Base-by-base conservation (phyloP, 208 protist species). In the Leishmania aethiopica region DNA sequence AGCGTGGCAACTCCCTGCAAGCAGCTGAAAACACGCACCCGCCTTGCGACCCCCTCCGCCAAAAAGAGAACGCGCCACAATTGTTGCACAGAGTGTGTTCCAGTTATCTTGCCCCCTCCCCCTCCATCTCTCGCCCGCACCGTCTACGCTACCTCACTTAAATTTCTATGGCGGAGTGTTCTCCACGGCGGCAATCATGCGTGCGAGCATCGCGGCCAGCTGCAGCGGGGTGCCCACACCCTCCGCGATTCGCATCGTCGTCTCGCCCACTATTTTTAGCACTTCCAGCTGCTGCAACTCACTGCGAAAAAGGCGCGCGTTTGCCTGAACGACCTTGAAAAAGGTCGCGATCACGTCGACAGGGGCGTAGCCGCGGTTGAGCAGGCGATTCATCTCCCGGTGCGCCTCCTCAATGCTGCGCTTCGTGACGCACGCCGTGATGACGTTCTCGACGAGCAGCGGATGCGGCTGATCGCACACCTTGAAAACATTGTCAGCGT, bases 401-500 rank as follows among this genome's bases (percentile, higher is more conserved):
- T 99, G 92, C 17, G 89, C 86, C 28, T 89, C 86, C 49, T 88
- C 78, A 1, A 98, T 90, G 37, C 99, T 87, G 10, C 95, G 81
- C 35, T 96, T 93, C 45, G 85, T 82, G 2, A 96, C 22, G 83
- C 97, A 99, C 11, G 90, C 87, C 3, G 81, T 75, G 35, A 99
- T 80, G n/a, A 99, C 96, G 55, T 86, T 87, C 70, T 99, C 92
- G 3, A 99, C 90, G 17, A 99, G 80, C 13, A 97, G 78, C 15
- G 99, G 99, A 78, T 99, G 99, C 1, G 99, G 99, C 84, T 99
- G 98, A 80, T 99, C 99, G 86, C 98, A 99, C 70, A 99, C 99
- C 86, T 99, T 99, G 75, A 99, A 99, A 10, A 99, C 99, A 86
- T 99, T 99, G n/a, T 99, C 98, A 1, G 90, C 89, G 77, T 93